Percentiles rank a stretch among this genome's conserved stretches.
Evolutionary conservation across 1,139 yeast genomes (phyloP).

Genomic region (Groenewaldozyma auringiensis): DNA sequence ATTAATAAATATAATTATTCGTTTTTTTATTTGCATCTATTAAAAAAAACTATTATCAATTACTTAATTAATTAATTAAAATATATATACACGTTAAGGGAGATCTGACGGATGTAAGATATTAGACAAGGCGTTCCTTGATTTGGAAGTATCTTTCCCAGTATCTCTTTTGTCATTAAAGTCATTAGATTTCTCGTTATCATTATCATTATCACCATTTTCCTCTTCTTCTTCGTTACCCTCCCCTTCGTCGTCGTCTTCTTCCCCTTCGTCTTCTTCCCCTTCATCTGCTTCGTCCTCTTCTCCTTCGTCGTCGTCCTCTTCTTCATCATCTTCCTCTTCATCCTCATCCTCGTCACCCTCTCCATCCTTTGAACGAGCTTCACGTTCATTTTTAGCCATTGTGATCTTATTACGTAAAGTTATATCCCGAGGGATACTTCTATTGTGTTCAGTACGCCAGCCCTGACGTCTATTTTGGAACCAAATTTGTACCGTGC

Average conservation of each 20-base stretch:
- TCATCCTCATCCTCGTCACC: not conserved
- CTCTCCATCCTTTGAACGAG: not conserved
- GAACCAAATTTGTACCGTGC: slow-evolving; percentile 36
- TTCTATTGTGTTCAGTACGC: slow-evolving; percentile 28
- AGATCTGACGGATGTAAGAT: not conserved
- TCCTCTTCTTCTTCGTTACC: slow-evolving; percentile 5
- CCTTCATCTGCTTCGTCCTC: slow-evolving; percentile 1
- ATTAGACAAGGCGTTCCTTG: not conserved
- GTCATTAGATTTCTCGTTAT: not conserved
- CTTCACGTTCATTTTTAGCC: not conserved
- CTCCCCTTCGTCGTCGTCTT: slow-evolving; percentile 11
- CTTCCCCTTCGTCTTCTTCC: slow-evolving; percentile 7
- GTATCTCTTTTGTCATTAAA: not conserved
- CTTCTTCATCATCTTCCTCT: not conserved
- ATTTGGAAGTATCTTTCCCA: not conserved
- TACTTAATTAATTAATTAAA: too few species aligned
- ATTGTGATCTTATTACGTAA: slow-evolving; percentile 2
- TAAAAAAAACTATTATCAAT: too few species aligned
- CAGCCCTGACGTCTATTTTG: slow-evolving; percentile 34
- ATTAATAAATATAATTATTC: too few species aligned
- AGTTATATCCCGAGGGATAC: slow-evolving; percentile 21
- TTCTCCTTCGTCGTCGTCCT: not conserved
- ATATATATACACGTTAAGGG: not conserved
- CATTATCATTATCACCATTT: not conserved
- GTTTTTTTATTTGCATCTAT: too few species aligned